Percentiles rank a stretch among this genome's conserved stretches.
phyloP scores from a whole-genome alignment of 192 early-diverging fungal genomes.

The Podochytrium sp. region DNA sequence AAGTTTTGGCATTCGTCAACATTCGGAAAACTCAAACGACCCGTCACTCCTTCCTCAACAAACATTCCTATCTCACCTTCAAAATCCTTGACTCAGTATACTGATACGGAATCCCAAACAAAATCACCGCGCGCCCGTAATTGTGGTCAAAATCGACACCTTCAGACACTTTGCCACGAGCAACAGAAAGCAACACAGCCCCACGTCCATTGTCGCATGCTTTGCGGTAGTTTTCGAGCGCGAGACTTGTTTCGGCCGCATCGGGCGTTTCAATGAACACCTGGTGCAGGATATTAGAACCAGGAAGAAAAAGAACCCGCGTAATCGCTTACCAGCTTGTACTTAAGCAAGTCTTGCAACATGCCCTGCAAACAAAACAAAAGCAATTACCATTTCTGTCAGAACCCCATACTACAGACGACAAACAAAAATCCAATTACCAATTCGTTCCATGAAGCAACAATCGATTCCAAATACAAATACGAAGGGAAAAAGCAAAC shows the following conservation, averaged over 20 bases:
- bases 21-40: neutral
- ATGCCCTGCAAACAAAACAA: conserved; percentile 68
- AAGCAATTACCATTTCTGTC: neutral
- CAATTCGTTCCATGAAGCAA: conserved; percentile 98
- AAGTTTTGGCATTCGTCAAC: neutral
- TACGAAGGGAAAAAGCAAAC: conserved; percentile 99
- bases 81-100: conserved; percentile 28
- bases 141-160: conserved; percentile 99
- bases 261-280: conserved; percentile 99
- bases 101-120: conserved; percentile 99
- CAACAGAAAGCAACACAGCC: conserved; percentile 95
- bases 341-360: conserved; percentile 90
- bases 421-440: conserved; percentile 46
- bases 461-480: conserved; percentile 98
- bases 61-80: conserved; percentile 1
- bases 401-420: neutral
- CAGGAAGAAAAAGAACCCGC: conserved; percentile 72
- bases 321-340: conserved; percentile 80
- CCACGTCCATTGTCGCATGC: conserved; percentile 98
- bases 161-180: conserved; percentile 98
- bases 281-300: conserved; percentile 92
- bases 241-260: conserved; percentile 94
- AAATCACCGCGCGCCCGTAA: conserved; percentile 97
- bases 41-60: no score
- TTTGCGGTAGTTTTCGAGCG: conserved; percentile 91